Evolutionary conservation across 2,329 filamentous ascomycete genomes (phyloP), one percentile per base, ranked within the genome.

Genomic region (Colletotrichum sp.): DNA sequence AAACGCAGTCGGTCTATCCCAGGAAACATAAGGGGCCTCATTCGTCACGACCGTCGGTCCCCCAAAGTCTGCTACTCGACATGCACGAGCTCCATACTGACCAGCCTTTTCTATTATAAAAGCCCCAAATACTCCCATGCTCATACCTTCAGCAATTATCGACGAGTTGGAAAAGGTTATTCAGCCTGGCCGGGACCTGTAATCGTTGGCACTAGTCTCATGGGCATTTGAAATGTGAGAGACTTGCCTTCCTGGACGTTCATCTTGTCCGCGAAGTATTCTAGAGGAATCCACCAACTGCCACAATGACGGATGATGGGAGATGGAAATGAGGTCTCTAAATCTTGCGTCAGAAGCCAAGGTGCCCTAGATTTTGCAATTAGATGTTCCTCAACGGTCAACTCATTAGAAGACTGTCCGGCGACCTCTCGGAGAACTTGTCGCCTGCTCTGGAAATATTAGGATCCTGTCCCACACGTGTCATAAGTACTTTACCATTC

Each of bases 271-370:
- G 39, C 2, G 18, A 6, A 44, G 39, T 44, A 44, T 44, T n/a
- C 18, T n/a, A n/a, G 18, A n/a, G 6, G 39, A 1, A 2, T 44
- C 3, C 18, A n/a, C 39, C 39, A n/a, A n/a, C 5, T n/a, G 0
- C 18, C 18, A n/a, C 3, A 6, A n/a, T 1, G 18, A 12, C 39
- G 3, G 39, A n/a, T 0, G 5, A 9, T 5, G 9, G 0, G 9
- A 12, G 3, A n/a, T 44, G 9, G 1, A 44, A 6, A n/a, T 10
- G 18, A n/a, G 18, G 18, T 6, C 3, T 12, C 3, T 1, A n/a
- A 3, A 3, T n/a, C 8, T 44, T 12, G 18, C 3, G 0, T 44
- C 5, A 44, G 1, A 4, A 44, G 18, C 0, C 9, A 0, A n/a
- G 5, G 8, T 44, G 39, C 39, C 8, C 3, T 6, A 3, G 18